phyloP scores from a whole-genome alignment of 345 rosid genomes.

The Populus euphratica region DNA sequence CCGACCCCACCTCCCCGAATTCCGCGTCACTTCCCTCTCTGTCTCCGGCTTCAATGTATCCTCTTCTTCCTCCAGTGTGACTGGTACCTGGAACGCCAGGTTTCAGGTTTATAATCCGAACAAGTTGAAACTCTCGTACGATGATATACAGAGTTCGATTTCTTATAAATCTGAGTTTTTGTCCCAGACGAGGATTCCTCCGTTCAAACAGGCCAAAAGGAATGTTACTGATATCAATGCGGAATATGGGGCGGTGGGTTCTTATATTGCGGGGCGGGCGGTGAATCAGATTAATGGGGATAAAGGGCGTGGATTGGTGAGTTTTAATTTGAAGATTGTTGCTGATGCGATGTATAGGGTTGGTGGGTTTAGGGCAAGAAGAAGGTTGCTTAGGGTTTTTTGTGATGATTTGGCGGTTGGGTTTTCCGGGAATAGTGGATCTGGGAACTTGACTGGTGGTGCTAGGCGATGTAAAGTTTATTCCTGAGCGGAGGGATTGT shows the following conservation, averaged over 20 bases:
- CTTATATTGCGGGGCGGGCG: constrained; percentile 35
- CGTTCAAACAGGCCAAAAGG: constrained; percentile 55
- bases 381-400: constrained; percentile 37
- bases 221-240: constrained; percentile 35
- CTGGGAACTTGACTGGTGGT: constrained; percentile 59
- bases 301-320: constrained; percentile 35
- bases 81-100: constrained; percentile 54
- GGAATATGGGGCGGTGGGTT: constrained; percentile 31
- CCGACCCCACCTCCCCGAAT: constrained; percentile 63
- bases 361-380: constrained; percentile 48
- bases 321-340: constrained; percentile 40
- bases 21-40: constrained; percentile 47
- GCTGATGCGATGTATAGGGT: constrained; percentile 46
- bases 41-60: constrained; percentile 54
- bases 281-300: constrained; percentile 38
- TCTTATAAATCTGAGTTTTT: constrained; percentile 26
- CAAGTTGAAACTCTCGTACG: constrained; percentile 53
- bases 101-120: constrained; percentile 62
- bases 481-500: constrained; percentile 15
- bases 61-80: constrained; percentile 30
- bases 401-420: constrained; percentile 44
- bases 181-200: constrained; percentile 44
- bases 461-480: constrained; percentile 35
- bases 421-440: constrained; percentile 31
- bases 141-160: constrained; percentile 19